Conservation (phyloP, 2,329 filamentous ascomycete genomes). For the Neodidymelliopsis sp. region DNA sequence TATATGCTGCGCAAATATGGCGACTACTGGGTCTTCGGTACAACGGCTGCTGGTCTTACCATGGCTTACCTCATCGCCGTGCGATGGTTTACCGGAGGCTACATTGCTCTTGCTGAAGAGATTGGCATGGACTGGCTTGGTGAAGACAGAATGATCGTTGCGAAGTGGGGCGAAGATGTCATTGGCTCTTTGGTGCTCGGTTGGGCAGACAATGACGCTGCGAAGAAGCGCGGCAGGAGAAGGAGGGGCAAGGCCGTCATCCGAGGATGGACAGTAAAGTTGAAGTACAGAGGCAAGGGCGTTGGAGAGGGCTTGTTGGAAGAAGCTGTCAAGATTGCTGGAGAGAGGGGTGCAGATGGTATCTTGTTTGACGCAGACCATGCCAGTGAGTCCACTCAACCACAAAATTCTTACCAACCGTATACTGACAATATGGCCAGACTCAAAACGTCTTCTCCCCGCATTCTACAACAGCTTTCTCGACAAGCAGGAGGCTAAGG, state of each 20-base stretch:
- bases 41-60: slow-evolving; percentile 66
- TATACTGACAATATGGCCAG: slow-evolving; percentile 30
- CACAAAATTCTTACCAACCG: neutral
- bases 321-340: slow-evolving; percentile 73
- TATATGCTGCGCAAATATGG: slow-evolving; percentile 50
- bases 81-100: slow-evolving; percentile 67
- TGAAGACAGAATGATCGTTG: slow-evolving; percentile 62
- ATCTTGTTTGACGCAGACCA: slow-evolving; percentile 79
- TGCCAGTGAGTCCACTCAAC: slow-evolving; percentile 66
- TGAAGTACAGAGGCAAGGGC: slow-evolving; percentile 73
- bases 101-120: slow-evolving; percentile 68
- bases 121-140: slow-evolving; percentile 70
- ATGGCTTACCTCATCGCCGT: slow-evolving; percentile 70
- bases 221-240: slow-evolving; percentile 55
- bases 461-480: slow-evolving; percentile 46
- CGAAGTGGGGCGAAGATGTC: slow-evolving; percentile 71
- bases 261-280: slow-evolving; percentile 80
- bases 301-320: slow-evolving; percentile 76
- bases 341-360: slow-evolving; percentile 72
- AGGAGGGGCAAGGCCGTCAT: slow-evolving; percentile 73
- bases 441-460: slow-evolving; percentile 46
- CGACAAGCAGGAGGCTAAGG: slow-evolving; percentile 43
- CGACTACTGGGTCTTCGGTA: slow-evolving; percentile 64
- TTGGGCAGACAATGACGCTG: slow-evolving; percentile 61
- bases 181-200: slow-evolving; percentile 76